A percentile compares a stretch with the other conserved stretches of the same genome.
Evolutionary conservation across 345 rosid species (phyloP).

Genomic region (Mangifera indica): DNA sequence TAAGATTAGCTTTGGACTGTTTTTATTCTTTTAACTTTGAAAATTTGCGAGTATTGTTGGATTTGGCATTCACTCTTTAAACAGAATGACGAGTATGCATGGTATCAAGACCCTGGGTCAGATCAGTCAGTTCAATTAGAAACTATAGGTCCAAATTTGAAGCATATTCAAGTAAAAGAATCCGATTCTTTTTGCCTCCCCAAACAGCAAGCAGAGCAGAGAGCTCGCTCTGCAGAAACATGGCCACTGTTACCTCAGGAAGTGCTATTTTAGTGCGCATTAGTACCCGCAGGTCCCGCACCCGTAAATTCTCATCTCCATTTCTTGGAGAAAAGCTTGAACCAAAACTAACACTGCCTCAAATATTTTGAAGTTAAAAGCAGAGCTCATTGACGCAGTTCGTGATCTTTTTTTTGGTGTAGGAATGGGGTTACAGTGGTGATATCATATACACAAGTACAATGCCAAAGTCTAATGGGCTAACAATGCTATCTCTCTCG

Average conservation of each 20-base stretch:
- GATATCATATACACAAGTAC: slow-evolving; percentile 94
- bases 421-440: slow-evolving; percentile 90
- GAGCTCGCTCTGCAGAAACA: slow-evolving; percentile 25
- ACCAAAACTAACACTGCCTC: slow-evolving; percentile 34
- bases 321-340: slow-evolving; percentile 66
- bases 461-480: slow-evolving; percentile 71
- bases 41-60: too few species aligned
- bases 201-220: slow-evolving; percentile 1
- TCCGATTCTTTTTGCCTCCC: not conserved
- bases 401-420: slow-evolving; percentile 80
- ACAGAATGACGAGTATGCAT: too few species aligned
- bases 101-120: too few species aligned
- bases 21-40: too few species aligned
- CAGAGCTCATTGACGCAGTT: slow-evolving; percentile 54
- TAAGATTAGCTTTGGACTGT: too few species aligned
- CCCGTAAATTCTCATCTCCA: slow-evolving; percentile 30
- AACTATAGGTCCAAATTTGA: slow-evolving; percentile 29
- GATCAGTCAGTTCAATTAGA: too few species aligned
- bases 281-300: slow-evolving; percentile 39
- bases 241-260: slow-evolving; percentile 67
- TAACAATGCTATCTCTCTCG: slow-evolving; percentile 28
- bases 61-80: too few species aligned
- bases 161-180: slow-evolving; percentile 8
- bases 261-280: slow-evolving; percentile 40
- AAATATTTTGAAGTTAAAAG: slow-evolving; percentile 41